phyloP scores from a whole-genome alignment of 1,139 yeast species.

The Candida sanyaensis region DNA sequence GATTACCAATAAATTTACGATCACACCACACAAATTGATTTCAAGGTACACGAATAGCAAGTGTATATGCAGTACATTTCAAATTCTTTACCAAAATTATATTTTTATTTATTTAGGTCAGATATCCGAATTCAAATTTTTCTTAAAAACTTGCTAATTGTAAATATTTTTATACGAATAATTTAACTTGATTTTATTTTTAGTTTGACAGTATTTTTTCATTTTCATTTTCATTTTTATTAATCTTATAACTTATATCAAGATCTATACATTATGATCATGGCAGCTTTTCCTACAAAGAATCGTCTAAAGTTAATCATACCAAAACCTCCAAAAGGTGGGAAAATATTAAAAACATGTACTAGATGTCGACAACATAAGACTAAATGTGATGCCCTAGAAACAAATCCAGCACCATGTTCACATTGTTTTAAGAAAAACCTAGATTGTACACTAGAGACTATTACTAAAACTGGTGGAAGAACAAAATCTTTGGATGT shows the following conservation, averaged over 20 bases:
- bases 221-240: too few species aligned
- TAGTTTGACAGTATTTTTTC: too few species aligned
- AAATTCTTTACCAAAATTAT: too few species aligned
- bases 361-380: slow-evolving; percentile 65
- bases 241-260: neutral
- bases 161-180: too few species aligned
- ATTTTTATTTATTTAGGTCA: neutral
- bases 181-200: too few species aligned
- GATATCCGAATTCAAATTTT: slow-evolving; percentile 1
- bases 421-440: slow-evolving; percentile 56
- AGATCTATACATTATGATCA: slow-evolving; percentile 17
- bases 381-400: slow-evolving; percentile 60
- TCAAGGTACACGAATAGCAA: too few species aligned
- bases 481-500: slow-evolving; percentile 29
- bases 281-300: slow-evolving; percentile 21
- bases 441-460: slow-evolving; percentile 52
- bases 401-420: slow-evolving; percentile 56
- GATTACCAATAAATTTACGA: slow-evolving; percentile 3
- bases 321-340: slow-evolving; percentile 19
- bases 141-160: too few species aligned
- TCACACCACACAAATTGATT: neutral
- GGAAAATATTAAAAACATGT: slow-evolving; percentile 55
- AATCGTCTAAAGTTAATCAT: slow-evolving; percentile 24
- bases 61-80: too few species aligned
- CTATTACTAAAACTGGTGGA: slow-evolving; percentile 29